Evolutionary conservation across 2,329 filamentous ascomycete genomes (phyloP).

Genomic region (Colletotrichum ledebouriae): DNA sequence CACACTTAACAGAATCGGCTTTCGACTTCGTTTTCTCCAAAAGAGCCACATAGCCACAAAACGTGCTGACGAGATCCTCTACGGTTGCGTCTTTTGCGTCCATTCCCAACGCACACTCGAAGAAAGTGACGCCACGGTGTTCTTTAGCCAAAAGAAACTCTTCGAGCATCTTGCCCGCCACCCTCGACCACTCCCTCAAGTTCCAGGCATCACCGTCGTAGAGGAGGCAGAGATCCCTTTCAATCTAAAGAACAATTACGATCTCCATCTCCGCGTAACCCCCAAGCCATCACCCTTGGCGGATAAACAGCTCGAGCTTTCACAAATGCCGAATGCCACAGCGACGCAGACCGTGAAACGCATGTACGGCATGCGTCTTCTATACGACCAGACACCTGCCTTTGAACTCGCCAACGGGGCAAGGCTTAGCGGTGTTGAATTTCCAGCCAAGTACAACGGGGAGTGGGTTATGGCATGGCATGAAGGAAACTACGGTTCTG

Average conservation of each 20-base stretch:
- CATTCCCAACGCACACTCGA: constrained; percentile 63
- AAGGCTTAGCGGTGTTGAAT: constrained; percentile 64
- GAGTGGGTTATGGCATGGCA: constrained; percentile 72
- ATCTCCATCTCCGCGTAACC: constrained; percentile 62
- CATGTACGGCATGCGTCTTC: constrained; percentile 60
- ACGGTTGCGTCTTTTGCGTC: constrained; percentile 68
- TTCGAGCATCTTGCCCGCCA: constrained; percentile 68
- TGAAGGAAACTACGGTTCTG: constrained; percentile 64
- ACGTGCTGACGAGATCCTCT: constrained; percentile 65
- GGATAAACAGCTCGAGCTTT: constrained; percentile 57
- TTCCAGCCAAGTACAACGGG: constrained; percentile 64
- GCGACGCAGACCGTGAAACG: constrained; percentile 63
- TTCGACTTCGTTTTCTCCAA: constrained; percentile 67
- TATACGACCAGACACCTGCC: constrained; percentile 59
- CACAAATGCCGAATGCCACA: constrained; percentile 58
- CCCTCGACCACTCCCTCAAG: constrained; percentile 63
- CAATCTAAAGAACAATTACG: constrained; percentile 63
- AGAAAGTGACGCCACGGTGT: constrained; percentile 69
- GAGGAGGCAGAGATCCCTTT: constrained; percentile 58
- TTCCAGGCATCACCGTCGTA: constrained; percentile 63
- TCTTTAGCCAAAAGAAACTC: constrained; percentile 65
- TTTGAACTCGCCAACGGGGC: constrained; percentile 64
- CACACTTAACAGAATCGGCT: constrained; percentile 60
- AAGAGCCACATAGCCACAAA: constrained; percentile 67
- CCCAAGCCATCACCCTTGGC: constrained; percentile 57